Evolutionary conservation across 1,284 basidiomycete genomes (phyloP), one percentile per base, ranked within the genome.

Genomic region (Pisolithus thermaeus): DNA sequence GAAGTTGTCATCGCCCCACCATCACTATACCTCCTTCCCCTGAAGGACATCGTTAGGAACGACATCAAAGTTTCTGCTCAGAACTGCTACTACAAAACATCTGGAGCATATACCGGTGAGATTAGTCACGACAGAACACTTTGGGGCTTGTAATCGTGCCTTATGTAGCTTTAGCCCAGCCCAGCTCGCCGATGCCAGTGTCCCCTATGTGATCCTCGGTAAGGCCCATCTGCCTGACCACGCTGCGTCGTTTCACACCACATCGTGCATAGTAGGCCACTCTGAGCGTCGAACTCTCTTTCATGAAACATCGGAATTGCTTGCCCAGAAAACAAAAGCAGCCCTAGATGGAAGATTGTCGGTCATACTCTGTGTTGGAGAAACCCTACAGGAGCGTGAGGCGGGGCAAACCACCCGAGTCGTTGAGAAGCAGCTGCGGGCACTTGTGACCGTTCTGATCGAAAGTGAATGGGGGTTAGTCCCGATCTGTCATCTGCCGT

Each of bases 301-400:
- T 78, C 78, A 84, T 67, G 97, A 99, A 70, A 80, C 83, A 22
- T 92, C 92, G 58, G 82, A 82, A 55, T 62, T 89, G 51, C 87
- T 98, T 55, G 95, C 92, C 16, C 75, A 81, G 57, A 99, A 98
- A 80, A 93, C 90, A 56, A 79, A 82, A 59, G 85, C 85, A 3
- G 90, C 94, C 8, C 72, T 97, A 57, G 81, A 82, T 48, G 74
- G 78, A 1, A 79, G 78, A 8, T 79, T 98, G 58, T 86, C 81
- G 54, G 90, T 98, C 59, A 97, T 99, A 65, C 87, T 97, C 58
- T 99, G 96, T 74, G 84, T 97, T 55, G 97, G 96, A 46, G 97
- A 99, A 76, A 94, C 90, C 40, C 85, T 97, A 57, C 73, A 85
- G 59, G 81, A 99, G 77, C 84, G 97, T 60, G 95, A 99, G 71